Evolutionary conservation across 306 rosid species (phyloP).

Genomic region (Castanea mollissima): DNA sequence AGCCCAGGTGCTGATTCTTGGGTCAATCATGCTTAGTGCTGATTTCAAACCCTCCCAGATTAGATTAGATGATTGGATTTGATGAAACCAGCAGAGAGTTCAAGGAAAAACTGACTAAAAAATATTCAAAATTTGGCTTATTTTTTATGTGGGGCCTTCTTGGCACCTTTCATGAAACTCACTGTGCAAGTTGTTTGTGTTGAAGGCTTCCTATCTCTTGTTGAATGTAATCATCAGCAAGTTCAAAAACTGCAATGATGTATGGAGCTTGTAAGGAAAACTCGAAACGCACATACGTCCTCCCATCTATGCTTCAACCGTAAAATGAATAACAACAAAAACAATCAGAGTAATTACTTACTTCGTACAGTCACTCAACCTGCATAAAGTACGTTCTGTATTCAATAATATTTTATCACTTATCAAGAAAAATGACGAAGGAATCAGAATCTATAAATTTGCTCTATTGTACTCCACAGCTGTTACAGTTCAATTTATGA

Average conservation of each 20-base stretch:
- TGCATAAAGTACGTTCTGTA: no score
- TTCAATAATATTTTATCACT: no score
- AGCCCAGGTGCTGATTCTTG: no score
- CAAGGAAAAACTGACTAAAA: no score
- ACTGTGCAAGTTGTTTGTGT: constrained; percentile 63
- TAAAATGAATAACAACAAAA: constrained; percentile 17
- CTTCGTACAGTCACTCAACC: no score
- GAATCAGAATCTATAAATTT: background rate
- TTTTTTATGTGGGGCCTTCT: no score
- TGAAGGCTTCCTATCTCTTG: constrained; percentile 70
- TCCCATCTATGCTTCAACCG: constrained; percentile 60
- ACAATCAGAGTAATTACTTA: constrained; percentile 2
- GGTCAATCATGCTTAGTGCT: no score
- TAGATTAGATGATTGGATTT: no score
- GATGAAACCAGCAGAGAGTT: no score
- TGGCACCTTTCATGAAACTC: constrained; percentile 23
- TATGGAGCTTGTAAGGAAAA: constrained; percentile 84
- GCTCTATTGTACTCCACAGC: background rate
- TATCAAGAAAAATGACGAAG: background rate
- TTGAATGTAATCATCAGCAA: constrained; percentile 88
- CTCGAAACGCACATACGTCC: constrained; percentile 77
- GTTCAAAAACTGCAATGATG: constrained; percentile 87
- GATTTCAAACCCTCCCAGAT: no score
- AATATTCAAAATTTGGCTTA: no score
- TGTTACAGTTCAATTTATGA: background rate